Evolutionary conservation across 345 rosid genomes (phyloP), one percentile per base, ranked within the genome.

Genomic region (Moricandia arvensis): DNA sequence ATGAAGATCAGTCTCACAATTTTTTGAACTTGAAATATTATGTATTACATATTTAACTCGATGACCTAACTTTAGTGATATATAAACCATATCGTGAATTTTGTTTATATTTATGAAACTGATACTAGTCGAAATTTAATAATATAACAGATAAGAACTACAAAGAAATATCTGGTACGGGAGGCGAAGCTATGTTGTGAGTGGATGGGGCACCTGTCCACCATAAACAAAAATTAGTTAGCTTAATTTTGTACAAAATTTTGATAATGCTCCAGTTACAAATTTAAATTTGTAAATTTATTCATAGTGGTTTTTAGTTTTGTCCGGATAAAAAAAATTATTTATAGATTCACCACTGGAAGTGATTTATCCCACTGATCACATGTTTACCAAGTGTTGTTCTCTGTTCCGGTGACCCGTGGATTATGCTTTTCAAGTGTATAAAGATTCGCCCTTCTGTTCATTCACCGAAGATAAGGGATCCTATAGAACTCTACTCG

Each of bases 381-480:
- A 43, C 51, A 43, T 43, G 47, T 6, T 67, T 35, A 11, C 18
- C 7, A 49, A 60, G 68, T 33, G 69, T 34, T 75, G 63, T 26
- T 68, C 45, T 6, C 51, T 76, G 54, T 47, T 71, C 67, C 29
- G 3, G 38, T 63, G 59, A 60, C 75, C 65, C 66, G 57, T 33
- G 63, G 43, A 10, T 8, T 47, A 66, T 64, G 75, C 70, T 69
- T 63, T 76, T 64, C 31, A 59, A 71, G 63, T 59, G 53, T 71
- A 15, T 45, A 26, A 26, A 47, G 57, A 78, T 66, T 77, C 81
- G 59, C 63, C 1, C 59, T 55, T 55, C 1, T 55, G 1, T 57
- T 57, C 33, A 26, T 57, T 57, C 61, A 26, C 61, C 47, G 45
- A 66, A 72, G 77, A 78, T 49, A 72, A 72, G 63, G 47, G 77